Evolutionary conservation across 2,329 filamentous ascomycete genomes (phyloP).

Genomic region (Diplodia sapinea): DNA sequence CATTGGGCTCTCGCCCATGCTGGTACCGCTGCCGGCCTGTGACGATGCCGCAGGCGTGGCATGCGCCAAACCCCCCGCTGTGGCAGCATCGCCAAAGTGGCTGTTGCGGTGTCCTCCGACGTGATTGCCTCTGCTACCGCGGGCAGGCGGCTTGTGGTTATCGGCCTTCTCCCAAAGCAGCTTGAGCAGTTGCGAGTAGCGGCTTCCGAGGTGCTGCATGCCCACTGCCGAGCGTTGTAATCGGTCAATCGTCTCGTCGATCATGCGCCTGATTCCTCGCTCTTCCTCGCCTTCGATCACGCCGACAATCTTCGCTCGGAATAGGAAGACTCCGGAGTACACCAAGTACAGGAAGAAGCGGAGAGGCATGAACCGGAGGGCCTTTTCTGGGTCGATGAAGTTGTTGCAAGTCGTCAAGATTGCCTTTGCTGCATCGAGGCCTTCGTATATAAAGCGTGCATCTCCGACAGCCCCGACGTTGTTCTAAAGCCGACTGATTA

Average conservation of each 20-base stretch:
- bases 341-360: constrained; percentile 58
- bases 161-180: constrained; percentile 56
- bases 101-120: neutral
- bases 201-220: constrained; percentile 53
- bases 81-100: constrained; percentile 36
- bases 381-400: constrained; percentile 56
- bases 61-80: constrained; percentile 36
- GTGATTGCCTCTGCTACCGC: constrained; percentile 23
- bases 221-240: constrained; percentile 52
- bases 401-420: constrained; percentile 58
- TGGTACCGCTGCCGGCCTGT: constrained; percentile 32
- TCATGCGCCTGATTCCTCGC: constrained; percentile 53
- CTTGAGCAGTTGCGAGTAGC: constrained; percentile 55
- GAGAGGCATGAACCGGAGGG: constrained; percentile 56
- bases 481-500: constrained; percentile 44
- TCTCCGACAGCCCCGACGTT: constrained; percentile 57
- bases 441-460: constrained; percentile 58
- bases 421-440: constrained; percentile 56
- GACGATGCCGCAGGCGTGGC: constrained; percentile 37
- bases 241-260: constrained; percentile 53
- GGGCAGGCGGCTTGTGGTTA: constrained; percentile 24
- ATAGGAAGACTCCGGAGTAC: constrained; percentile 57
- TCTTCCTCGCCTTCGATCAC: constrained; percentile 57
- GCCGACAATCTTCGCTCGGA: constrained; percentile 55
- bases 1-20: constrained; percentile 28